Conservation (phyloP, 2,329 filamentous ascomycete species). For the Ceratocystis cacaofunesta region DNA sequence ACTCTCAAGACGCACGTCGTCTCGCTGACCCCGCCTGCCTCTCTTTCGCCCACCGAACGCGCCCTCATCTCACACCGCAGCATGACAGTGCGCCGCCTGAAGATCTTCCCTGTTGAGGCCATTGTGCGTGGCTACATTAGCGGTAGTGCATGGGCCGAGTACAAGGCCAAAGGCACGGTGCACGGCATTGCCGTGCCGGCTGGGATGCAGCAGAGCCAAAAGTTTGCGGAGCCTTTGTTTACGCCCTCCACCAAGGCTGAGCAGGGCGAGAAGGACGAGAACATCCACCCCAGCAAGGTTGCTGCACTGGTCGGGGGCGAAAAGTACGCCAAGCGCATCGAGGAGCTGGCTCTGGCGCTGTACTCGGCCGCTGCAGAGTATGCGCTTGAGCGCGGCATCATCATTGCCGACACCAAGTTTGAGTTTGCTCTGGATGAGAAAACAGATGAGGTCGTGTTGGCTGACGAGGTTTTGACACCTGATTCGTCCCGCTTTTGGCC, state of each 20-base stretch:
- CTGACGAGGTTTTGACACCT: slow-evolving; percentile 77
- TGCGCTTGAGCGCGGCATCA: slow-evolving; percentile 31
- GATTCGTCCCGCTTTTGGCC: slow-evolving; percentile 82
- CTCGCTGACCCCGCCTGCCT: slow-evolving; percentile 28
- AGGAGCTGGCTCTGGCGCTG: slow-evolving; percentile 23
- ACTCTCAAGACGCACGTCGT: slow-evolving; percentile 39
- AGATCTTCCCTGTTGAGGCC: slow-evolving; percentile 64
- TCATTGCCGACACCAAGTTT: slow-evolving; percentile 36
- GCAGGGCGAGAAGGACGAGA: slow-evolving; percentile 64
- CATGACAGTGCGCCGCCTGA: slow-evolving; percentile 63
- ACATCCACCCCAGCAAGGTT: slow-evolving; percentile 60
- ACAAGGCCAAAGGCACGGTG: slow-evolving; percentile 57
- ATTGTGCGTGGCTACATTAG: slow-evolving; percentile 83
- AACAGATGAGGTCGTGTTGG: slow-evolving; percentile 26
- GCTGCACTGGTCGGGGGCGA: slow-evolving; percentile 29
- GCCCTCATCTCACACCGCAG: slow-evolving; percentile 45
- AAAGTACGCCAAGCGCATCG: slow-evolving; percentile 23
- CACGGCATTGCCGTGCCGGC: slow-evolving; percentile 57
- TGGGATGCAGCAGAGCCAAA: slow-evolving; percentile 56
- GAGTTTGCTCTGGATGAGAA: slow-evolving; percentile 32
- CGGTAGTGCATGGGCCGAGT: slow-evolving; percentile 68
- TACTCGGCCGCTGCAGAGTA: slow-evolving; percentile 41
- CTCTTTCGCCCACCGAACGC: slow-evolving; percentile 30
- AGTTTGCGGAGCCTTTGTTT: slow-evolving; percentile 48
- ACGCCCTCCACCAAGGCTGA: slow-evolving; percentile 80